Evolutionary conservation across 495 filamentous ascomycete genomes (phyloP), one percentile per base, ranked within the genome.

Genomic region (Xylaria acuta): DNA sequence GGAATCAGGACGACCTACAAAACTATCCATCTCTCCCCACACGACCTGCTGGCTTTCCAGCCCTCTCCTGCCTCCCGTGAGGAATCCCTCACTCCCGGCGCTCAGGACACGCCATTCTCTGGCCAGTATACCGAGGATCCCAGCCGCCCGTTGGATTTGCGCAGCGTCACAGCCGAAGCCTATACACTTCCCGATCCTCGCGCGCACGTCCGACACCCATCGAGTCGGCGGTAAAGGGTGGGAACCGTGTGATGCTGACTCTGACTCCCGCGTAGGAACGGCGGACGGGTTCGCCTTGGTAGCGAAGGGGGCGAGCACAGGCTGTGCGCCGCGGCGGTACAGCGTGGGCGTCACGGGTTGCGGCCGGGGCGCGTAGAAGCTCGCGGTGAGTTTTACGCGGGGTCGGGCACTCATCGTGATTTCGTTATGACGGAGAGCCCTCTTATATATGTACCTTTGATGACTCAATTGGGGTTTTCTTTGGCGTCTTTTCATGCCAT

Each of bases 11-110:
- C 11, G 22, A 82, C 86, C 73, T 73, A 87, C 86, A 74, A 86
- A 86, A 58, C 74, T 79, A 71, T 88, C 94, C 93, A 95, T 94
- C 83, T 98, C 95, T 41, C 94, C 94, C 94, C 94, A 97, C 0
- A 90, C 92, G 27, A 98, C 90, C 78, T 87, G 84, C 75, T 94
- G 90, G n/a, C 88, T 80, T 71, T 88, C 90, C 49, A 97, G 78
- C 5, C 93, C 92, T 36, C 91, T 82, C 69, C 87, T 84, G 64
- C 86, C 85, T 22, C 86, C 89, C 0, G 92, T 92, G 71, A 98
- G 77, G 78, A 91, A 98, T 5, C 95, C 95, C 75, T 97, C 92
- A 70, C 89, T 89, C 1, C 93, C 93, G 0, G 90, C 93, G 40
- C 93, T 79, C 71, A 97, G 82, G 70, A 88, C 88, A 64, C 92